These are phyloP conservation scores for Mangifera indica DNA, from an alignment of 345 rosid species.

Conservation along the genomic window DNA sequence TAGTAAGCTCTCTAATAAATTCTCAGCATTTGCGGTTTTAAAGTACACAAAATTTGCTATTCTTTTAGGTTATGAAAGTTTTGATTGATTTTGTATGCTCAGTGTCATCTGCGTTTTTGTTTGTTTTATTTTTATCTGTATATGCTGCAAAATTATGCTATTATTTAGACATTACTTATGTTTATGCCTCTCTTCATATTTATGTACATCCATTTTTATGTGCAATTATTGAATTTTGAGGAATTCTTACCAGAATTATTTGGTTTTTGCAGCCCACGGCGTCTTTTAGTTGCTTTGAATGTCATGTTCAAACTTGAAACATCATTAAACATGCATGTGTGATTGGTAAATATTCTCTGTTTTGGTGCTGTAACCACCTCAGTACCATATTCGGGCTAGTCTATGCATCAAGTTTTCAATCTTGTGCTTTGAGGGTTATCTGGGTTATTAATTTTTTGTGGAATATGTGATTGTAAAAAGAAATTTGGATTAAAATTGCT, in stretches of 20 bases:
- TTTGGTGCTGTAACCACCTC: background rate
- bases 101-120: background rate
- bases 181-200: background rate
- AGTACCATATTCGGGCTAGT: background rate
- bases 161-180: too few species aligned
- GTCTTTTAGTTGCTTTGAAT: background rate
- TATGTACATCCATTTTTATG: constrained; percentile 5
- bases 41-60: background rate
- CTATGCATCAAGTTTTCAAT: background rate
- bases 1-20: constrained; percentile 41
- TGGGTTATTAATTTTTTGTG: background rate
- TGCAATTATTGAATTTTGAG: background rate
- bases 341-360: background rate
- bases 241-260: background rate
- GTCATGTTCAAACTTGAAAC: background rate
- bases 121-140: constrained; percentile 6
- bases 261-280: background rate
- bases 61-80: background rate
- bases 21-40: background rate
- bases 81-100: background rate
- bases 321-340: background rate
- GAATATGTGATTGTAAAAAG: background rate
- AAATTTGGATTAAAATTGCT: background rate
- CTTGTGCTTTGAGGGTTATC: background rate
- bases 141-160: background rate